These are phyloP conservation scores for Apiospora pterosperma DNA, from an alignment of 2,329 filamentous ascomycete genomes.

Conservation along the genomic window DNA sequence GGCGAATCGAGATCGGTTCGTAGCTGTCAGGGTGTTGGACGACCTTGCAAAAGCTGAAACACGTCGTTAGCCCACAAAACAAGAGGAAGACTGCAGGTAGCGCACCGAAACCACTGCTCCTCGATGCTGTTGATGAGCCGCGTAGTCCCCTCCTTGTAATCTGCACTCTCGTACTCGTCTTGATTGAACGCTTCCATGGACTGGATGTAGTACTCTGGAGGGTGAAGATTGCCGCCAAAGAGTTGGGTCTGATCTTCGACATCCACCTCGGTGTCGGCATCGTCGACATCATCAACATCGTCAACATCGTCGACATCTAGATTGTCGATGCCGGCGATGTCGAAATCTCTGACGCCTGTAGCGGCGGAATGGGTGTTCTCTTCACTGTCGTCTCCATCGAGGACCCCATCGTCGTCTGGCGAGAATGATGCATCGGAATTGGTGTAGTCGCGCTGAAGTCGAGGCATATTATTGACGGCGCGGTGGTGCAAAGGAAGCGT, in stretches of 20 bases:
- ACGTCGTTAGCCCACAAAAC: not conserved
- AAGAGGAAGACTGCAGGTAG: not conserved
- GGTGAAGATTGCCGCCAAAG: conserved; percentile 14
- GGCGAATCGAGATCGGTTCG: conserved; percentile 3
- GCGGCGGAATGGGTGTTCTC: not conserved
- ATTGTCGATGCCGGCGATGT: not conserved
- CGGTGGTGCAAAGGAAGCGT: not conserved
- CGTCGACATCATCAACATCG: not conserved
- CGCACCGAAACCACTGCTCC: conserved; percentile 12
- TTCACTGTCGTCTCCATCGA: not conserved
- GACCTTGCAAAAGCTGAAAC: not conserved
- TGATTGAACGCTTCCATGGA: conserved; percentile 11
- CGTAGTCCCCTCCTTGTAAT: conserved; percentile 10
- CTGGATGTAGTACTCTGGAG: conserved; percentile 14
- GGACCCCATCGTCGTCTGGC: not conserved
- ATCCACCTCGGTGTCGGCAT: conserved; percentile 9
- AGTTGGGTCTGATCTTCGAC: conserved; percentile 12
- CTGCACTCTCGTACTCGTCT: conserved; percentile 8
- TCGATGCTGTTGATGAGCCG: conserved; percentile 5
- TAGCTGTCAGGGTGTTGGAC: not conserved
- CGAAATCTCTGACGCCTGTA: not conserved
- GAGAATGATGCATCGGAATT: not conserved
- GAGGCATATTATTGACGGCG: not conserved
- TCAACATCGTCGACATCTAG: not conserved
- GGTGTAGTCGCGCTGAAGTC: not conserved